Evolutionary conservation across 345 rosid genomes (phyloP).

Genomic region (Gossypium turneri): DNA sequence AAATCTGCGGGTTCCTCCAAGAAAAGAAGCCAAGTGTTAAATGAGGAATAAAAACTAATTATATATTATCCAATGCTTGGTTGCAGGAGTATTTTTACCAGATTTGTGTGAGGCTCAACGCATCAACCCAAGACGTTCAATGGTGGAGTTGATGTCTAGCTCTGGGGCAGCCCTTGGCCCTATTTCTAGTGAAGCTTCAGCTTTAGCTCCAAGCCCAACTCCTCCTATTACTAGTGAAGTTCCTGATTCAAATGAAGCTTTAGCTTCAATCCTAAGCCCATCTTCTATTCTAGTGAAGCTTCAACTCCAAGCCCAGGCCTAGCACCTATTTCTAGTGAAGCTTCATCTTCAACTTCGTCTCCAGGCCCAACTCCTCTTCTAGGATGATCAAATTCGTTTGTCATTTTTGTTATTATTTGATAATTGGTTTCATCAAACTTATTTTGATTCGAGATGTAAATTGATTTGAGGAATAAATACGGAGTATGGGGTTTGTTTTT

Average conservation of each 20-base stretch:
- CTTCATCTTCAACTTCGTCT: not conserved
- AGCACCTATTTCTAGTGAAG: too few relatives aligned
- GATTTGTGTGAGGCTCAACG: constrained; percentile 62
- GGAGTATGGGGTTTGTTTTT: not conserved
- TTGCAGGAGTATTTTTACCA: constrained; percentile 87
- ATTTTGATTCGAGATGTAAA: not conserved
- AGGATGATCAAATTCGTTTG: constrained; percentile 5
- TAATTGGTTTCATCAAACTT: not conserved
- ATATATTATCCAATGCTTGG: not conserved
- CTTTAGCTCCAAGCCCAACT: too few relatives aligned
- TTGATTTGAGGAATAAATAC: not conserved
- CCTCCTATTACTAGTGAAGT: not conserved
- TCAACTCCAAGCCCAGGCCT: too few relatives aligned
- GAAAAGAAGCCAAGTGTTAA: too few relatives aligned
- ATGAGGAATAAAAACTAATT: not conserved
- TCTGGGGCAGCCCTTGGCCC: constrained; percentile 56
- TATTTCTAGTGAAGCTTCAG: not conserved
- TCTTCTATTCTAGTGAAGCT: not conserved
- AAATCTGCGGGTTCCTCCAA: too few relatives aligned
- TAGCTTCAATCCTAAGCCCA: not conserved
- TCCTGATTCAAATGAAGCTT: not conserved
- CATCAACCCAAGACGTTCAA: constrained; percentile 63
- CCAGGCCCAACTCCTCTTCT: constrained; percentile 26
- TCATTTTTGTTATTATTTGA: not conserved
- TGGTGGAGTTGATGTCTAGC: constrained; percentile 59